Conservation (phyloP, 202 grass and related monocot species). For the Schoenoplectus triqueter region DNA sequence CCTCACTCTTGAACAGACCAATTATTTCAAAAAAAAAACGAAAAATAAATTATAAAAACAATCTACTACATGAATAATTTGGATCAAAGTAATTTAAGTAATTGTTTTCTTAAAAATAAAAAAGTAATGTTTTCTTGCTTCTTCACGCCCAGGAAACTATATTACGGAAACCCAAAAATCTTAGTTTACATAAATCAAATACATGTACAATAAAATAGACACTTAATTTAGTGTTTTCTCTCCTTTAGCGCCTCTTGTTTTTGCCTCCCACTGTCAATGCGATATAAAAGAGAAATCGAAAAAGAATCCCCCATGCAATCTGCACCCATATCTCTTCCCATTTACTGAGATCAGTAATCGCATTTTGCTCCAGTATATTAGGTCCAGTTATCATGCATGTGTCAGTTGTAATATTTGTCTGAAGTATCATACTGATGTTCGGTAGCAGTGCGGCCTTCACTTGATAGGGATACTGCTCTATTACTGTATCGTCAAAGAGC, state of each 20-base stretch:
- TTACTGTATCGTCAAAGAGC: slow-evolving; percentile 73
- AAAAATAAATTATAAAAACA: too few relatives aligned
- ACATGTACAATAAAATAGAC: background rate
- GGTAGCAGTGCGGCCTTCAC: slow-evolving; percentile 51
- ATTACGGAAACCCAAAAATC: background rate
- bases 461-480: slow-evolving; percentile 44
- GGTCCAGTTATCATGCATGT: slow-evolving; percentile 67
- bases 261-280: slow-evolving; percentile 53
- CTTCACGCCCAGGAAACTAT: background rate
- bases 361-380: slow-evolving; percentile 54
- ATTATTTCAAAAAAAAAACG: too few relatives aligned
- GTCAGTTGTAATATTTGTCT: slow-evolving; percentile 46
- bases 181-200: slow-evolving; percentile 4
- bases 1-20: too few relatives aligned
- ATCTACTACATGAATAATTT: too few relatives aligned
- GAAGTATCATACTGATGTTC: slow-evolving; percentile 57
- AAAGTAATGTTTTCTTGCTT: too few relatives aligned
- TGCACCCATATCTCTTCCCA: slow-evolving; percentile 66
- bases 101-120: too few relatives aligned
- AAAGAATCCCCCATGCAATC: slow-evolving; percentile 63
- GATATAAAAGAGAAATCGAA: slow-evolving; percentile 62
- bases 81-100: too few relatives aligned
- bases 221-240: background rate
- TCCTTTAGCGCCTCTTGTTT: slow-evolving; percentile 58
- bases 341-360: slow-evolving; percentile 59